phyloP scores from a whole-genome alignment of 2,329 filamentous ascomycete genomes.

The Phyllosticta citriasiana region DNA sequence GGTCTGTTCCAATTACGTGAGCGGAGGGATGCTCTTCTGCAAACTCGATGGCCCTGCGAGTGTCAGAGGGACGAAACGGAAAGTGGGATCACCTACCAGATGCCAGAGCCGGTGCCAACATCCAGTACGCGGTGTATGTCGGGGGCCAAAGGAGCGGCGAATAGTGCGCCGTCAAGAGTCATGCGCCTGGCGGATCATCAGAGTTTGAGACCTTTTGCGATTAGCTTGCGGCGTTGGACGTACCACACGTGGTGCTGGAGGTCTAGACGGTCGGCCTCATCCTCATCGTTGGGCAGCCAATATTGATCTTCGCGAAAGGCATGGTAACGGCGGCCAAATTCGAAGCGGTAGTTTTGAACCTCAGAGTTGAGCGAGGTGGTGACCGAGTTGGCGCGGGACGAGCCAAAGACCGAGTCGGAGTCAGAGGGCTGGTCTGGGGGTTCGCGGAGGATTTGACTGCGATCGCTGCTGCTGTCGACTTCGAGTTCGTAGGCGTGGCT shows the following conservation, averaged over 20 bases:
- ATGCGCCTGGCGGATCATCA: conserved; percentile 14
- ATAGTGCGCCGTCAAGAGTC: conserved; percentile 25
- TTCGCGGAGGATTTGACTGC: neutral
- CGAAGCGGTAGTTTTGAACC: conserved; percentile 26
- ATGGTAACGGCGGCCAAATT: conserved; percentile 29
- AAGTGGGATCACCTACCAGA: conserved; percentile 15
- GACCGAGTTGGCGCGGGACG: neutral
- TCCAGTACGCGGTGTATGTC: conserved; percentile 16
- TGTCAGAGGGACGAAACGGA: neutral
- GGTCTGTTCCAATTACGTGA: conserved; percentile 23
- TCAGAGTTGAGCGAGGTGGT: conserved; percentile 27
- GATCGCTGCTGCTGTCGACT: conserved; percentile 1
- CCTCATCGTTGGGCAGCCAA: conserved; percentile 27
- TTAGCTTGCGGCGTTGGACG: neutral
- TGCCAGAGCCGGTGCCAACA: conserved; percentile 24
- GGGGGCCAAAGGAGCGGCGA: conserved; percentile 21
- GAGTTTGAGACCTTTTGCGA: neutral
- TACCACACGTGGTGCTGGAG: conserved; percentile 28
- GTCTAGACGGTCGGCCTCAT: conserved; percentile 27
- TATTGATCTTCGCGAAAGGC: conserved; percentile 27
- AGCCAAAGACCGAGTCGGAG: neutral
- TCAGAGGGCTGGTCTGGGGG: neutral
- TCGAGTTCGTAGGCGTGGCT: conserved; percentile 1
- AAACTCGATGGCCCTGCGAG: conserved; percentile 19
- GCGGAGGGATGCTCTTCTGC: conserved; percentile 25